A percentile compares a stretch with the other conserved stretches of the same genome.
These are phyloP conservation scores for Dioscorea dumetorum DNA, from an alignment of 106 monocot genomes.

Conservation along the genomic window DNA sequence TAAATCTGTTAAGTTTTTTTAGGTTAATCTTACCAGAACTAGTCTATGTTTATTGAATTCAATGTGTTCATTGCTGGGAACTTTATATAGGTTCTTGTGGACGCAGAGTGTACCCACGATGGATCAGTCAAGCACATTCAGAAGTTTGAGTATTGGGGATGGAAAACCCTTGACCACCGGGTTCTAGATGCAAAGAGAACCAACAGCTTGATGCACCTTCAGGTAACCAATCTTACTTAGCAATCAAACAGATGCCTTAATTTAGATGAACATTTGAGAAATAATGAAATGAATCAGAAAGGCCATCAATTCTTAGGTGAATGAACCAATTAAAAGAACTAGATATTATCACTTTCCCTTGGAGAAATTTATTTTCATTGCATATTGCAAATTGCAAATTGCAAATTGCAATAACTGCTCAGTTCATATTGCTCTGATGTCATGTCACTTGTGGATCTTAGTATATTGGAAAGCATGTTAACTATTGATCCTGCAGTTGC, in stretches of 20 bases:
- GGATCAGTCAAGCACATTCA: conserved; percentile 95
- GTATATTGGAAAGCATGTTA: too few relatives aligned
- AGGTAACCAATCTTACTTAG: conserved; percentile 28
- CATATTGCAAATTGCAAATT: too few relatives aligned
- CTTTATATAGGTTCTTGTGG: conserved; percentile 74
- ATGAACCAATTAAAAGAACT: too few relatives aligned
- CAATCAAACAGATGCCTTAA: neutral
- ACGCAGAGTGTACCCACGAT: conserved; percentile 99
- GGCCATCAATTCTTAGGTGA: too few relatives aligned
- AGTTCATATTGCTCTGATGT: too few relatives aligned
- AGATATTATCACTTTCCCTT: too few relatives aligned
- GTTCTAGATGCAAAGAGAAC: conserved; percentile 78
- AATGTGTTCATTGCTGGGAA: neutral
- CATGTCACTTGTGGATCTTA: too few relatives aligned
- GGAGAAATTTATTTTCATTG: too few relatives aligned
- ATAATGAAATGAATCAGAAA: too few relatives aligned
- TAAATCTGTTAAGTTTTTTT: neutral
- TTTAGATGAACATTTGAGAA: neutral
- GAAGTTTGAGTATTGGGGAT: conserved; percentile 94
- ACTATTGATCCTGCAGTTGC: conserved; percentile 37
- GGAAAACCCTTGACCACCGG: conserved; percentile 80
- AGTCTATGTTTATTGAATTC: too few relatives aligned
- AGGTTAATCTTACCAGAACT: neutral
- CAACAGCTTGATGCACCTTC: conserved; percentile 60
- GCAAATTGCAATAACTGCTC: too few relatives aligned